Conservation (phyloP, 225 moss, liverwort and hornwort genomes). For the Pleurozium schreberi region DNA sequence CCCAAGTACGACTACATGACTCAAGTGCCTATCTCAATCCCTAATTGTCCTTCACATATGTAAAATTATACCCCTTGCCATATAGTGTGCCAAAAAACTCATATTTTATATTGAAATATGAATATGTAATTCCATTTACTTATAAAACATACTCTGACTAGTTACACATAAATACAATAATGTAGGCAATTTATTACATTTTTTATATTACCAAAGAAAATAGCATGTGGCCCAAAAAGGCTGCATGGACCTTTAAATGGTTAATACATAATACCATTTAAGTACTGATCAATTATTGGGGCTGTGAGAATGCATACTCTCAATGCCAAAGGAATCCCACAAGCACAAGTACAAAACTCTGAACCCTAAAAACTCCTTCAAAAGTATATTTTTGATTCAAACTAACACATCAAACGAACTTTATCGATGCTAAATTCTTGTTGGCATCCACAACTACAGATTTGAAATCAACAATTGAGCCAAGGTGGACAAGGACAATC, state of each 20-base stretch:
- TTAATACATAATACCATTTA: too few relatives aligned
- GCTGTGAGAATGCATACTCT: neutral
- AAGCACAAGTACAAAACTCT: neutral
- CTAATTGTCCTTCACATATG: too few relatives aligned
- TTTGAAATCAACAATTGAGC: neutral
- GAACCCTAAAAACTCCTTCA: neutral
- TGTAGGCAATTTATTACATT: too few relatives aligned
- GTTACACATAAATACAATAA: too few relatives aligned
- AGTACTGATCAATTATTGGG: neutral
- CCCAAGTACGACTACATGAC: too few relatives aligned
- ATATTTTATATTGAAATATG: too few relatives aligned
- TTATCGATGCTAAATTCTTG: neutral
- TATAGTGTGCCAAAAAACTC: too few relatives aligned
- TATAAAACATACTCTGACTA: too few relatives aligned
- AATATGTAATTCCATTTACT: too few relatives aligned
- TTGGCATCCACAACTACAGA: neutral
- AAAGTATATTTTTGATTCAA: neutral
- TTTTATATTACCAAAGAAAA: neutral
- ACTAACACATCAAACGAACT: neutral
- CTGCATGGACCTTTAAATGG: neutral
- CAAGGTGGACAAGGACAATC: neutral
- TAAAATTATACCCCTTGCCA: too few relatives aligned
- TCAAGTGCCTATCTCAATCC: too few relatives aligned
- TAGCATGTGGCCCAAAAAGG: neutral
- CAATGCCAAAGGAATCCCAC: too few relatives aligned